Base-by-base conservation (phyloP, 805 yeast species). In the Cyberlindnera amylophila region DNA sequence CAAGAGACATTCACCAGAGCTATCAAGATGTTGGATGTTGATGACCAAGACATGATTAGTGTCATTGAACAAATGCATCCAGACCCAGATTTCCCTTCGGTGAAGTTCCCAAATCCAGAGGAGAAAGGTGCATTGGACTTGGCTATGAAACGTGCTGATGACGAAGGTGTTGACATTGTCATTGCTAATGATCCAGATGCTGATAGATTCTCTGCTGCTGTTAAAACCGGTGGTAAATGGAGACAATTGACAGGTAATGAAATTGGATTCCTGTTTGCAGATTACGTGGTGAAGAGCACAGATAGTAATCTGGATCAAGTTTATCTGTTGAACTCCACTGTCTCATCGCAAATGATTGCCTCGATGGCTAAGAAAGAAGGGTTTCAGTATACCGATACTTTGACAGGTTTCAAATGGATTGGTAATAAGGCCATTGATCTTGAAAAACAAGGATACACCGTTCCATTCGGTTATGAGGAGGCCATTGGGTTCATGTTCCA, bases 341-440 rank as follows among this genome's bases (percentile, higher is more conserved):
- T 93, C 0, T 89, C 97, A 0, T 87, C 96, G 4, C 95, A 85
- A 57, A 75, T 89, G 70, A 69, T 90, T 36, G 66, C 67, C 9
- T 66, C 81, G 3, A 78, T 89, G 80, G 93, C 96, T 1, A 61
- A 70, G 4, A 58, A 55, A 4, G 70, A 76, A 35, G 82, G 82
- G 0, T 82, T 83, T 57, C 68, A 75, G 35, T 85, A 73, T 62
- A 72, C 68, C 32, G 97, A 93, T 48, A 91, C 98, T 0, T 70
- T 91, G 43, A 91, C 98, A 1, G 99, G 99, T 1, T 91, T 91
- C 70, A 91, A 91, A 65, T 91, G 99, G 99, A 82, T 91, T 29
- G 99, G 98, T 4, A 91, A 91, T 58, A 76, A 79, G 49, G 93
- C 96, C 2, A 77, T 83, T 28, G 85, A 81, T 7, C 66, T 86